Base-by-base conservation (phyloP, 306 rosid genomes). In the Acacia melanoxylon region DNA sequence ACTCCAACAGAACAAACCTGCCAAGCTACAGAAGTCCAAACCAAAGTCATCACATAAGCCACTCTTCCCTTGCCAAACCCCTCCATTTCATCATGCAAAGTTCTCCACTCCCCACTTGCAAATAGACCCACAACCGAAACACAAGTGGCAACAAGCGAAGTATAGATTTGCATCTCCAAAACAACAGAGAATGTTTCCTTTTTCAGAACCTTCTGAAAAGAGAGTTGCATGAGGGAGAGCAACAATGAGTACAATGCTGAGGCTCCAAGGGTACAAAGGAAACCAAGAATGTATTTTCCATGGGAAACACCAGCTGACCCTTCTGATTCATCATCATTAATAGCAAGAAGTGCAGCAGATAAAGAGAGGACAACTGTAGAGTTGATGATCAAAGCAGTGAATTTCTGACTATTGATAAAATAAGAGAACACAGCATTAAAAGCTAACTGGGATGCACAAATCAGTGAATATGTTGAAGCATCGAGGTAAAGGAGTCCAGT, bases 1-100 rank as follows among this genome's bases (percentile, higher is more conserved):
- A 93, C 98, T 63, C 97, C 98, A 79, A 95, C 98, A 25, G 98
- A 88, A 84, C 98, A 90, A 56, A 92, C 83, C 86, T 95, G 97
- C 98, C 99, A 95, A 14, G 98, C 89, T 63, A 93, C 68, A 0
- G 97, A 93, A 0, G 97, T 89, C 88, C 94, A 85, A 67, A 91
- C 95, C 89, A 95, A 83, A 56, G 97, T 89, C 93, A 88, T 79
- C 27, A 89, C 88, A 68, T 95, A 95, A 19, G 94, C 80, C 75
- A 86, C 84, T 65, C 84, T 80, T 84, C 98, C 98, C 42, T 79
- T 83, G 16, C 86, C 85, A 46, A 88, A 95, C 51, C 83, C 69
- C 22, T 66, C 84, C 97, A 93, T 91, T 77, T 95, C 99, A 15
- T 84, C 89, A 12, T 90, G 92, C 89, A 95, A 83, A 78, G 51